These are phyloP conservation scores for Colletotrichum theobromicola DNA, from an alignment of 2,329 filamentous ascomycete genomes.

Conservation along the genomic window DNA sequence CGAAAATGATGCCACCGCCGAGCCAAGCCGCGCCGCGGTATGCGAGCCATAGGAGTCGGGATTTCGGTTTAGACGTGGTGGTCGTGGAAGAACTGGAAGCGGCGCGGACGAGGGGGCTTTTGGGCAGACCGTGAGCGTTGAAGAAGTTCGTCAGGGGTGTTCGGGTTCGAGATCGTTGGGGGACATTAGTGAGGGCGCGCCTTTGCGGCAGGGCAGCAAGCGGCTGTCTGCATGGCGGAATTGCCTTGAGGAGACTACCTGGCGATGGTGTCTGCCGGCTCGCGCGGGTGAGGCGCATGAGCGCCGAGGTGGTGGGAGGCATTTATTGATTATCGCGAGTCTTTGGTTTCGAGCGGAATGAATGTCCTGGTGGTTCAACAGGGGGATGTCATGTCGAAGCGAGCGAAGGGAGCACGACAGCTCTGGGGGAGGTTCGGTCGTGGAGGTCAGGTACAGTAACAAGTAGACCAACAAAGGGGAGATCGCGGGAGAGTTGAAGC, in stretches of 20 bases:
- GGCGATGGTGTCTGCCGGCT: neutral
- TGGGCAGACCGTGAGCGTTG: neutral
- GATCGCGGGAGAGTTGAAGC: neutral
- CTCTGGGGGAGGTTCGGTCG: neutral
- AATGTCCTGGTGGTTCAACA: neutral
- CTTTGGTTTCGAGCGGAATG: neutral
- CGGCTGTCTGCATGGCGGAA: neutral
- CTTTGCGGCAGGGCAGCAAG: conserved; percentile 1
- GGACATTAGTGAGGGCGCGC: conserved; percentile 11
- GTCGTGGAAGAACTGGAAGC: conserved; percentile 56
- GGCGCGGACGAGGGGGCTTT: conserved; percentile 34
- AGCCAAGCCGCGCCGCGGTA: conserved; percentile 74
- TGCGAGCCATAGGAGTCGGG: conserved; percentile 59
- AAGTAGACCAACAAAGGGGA: neutral
- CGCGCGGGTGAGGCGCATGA: conserved; percentile 15
- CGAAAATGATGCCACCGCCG: conserved; percentile 76
- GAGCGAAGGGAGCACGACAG: neutral
- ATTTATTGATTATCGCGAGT: conserved; percentile 5
- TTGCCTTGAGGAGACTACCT: neutral
- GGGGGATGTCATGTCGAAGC: conserved; percentile 15
- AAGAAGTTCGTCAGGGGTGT: conserved; percentile 21
- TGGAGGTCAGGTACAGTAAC: neutral
- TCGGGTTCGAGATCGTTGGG: conserved; percentile 8
- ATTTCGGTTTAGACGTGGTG: conserved; percentile 41
- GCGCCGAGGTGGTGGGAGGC: conserved; percentile 17